phyloP scores from a whole-genome alignment of 2,329 filamentous ascomycete species.

The Fusarium chaquense region DNA sequence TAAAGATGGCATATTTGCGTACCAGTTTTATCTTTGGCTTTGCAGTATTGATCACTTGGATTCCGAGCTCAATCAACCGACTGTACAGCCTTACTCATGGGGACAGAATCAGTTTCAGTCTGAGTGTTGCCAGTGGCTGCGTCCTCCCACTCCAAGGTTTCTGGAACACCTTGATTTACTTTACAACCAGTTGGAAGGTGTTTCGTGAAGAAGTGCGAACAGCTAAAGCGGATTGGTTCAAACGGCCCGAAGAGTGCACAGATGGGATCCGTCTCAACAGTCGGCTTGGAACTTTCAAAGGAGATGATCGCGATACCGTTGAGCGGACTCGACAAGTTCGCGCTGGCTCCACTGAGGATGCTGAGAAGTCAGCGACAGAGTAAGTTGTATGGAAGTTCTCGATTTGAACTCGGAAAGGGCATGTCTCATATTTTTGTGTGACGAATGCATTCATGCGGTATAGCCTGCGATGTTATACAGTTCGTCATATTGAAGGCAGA shows the following conservation, averaged over 20 bases:
- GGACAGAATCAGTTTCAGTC: conserved; percentile 66
- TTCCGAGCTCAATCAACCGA: conserved; percentile 77
- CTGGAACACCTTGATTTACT: conserved; percentile 84
- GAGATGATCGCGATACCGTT: conserved; percentile 40
- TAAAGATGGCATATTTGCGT: conserved; percentile 70
- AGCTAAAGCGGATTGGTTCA: conserved; percentile 26
- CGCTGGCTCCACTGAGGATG: not conserved
- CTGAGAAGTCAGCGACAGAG: conserved; percentile 1
- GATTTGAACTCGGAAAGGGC: not conserved
- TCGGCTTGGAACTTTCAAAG: conserved; percentile 39
- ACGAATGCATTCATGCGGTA: conserved; percentile 1
- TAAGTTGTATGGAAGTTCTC: not conserved
- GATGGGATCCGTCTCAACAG: conserved; percentile 47
- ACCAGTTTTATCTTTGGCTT: conserved; percentile 72
- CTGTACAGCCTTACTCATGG: conserved; percentile 72
- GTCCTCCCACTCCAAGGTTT: conserved; percentile 83
- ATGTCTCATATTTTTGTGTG: conserved; percentile 1
- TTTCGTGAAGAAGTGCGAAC: conserved; percentile 47
- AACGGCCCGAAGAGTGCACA: conserved; percentile 12
- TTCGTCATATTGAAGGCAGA: not conserved
- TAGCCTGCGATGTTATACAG: not conserved
- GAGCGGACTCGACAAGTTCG: conserved; percentile 34
- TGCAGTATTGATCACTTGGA: conserved; percentile 71
- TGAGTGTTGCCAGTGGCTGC: conserved; percentile 76
- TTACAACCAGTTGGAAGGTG: conserved; percentile 69